Evolutionary conservation across 345 rosid genomes (phyloP).

Genomic region (Salix purpurea): DNA sequence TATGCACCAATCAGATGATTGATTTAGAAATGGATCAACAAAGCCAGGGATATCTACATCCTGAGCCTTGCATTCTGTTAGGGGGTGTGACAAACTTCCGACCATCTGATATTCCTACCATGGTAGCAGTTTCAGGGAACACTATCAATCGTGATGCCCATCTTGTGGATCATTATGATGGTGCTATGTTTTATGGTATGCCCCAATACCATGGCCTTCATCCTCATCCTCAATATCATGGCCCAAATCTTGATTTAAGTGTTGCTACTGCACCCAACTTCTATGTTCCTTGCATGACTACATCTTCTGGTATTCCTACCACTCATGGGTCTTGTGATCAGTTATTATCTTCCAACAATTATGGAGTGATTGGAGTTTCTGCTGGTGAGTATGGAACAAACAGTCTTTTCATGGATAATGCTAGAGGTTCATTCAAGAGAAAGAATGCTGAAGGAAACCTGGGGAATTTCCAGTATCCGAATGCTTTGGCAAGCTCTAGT

Average conservation of each 20-base stretch:
- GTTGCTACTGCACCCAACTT: constrained; percentile 45
- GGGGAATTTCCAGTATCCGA: constrained; percentile 43
- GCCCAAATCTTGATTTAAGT: constrained; percentile 45
- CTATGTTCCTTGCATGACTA: constrained; percentile 39
- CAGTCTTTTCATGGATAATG: constrained; percentile 44
- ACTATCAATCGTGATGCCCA: constrained; percentile 35
- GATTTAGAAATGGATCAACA: constrained; percentile 55
- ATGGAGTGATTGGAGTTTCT: constrained; percentile 43
- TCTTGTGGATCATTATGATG: constrained; percentile 44
- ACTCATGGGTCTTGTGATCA: constrained; percentile 47
- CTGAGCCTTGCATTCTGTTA: constrained; percentile 48
- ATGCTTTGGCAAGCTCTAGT: constrained; percentile 46
- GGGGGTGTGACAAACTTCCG: constrained; percentile 45
- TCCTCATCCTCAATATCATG: constrained; percentile 36
- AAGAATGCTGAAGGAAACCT: constrained; percentile 54
- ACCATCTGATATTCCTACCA: constrained; percentile 43
- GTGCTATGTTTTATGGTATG: constrained; percentile 40
- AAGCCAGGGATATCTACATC: constrained; percentile 35
- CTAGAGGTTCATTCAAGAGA: constrained; percentile 58
- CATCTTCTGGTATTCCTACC: constrained; percentile 34
- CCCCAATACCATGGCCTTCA: constrained; percentile 50
- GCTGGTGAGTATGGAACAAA: constrained; percentile 52
- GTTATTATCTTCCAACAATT: constrained; percentile 41
- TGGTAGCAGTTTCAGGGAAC: constrained; percentile 36
- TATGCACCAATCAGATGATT: constrained; percentile 37